Evolutionary conservation across 768 basidiomycete species (phyloP), one percentile per base, ranked within the genome.

Genomic region (Lactarius psammicola): DNA sequence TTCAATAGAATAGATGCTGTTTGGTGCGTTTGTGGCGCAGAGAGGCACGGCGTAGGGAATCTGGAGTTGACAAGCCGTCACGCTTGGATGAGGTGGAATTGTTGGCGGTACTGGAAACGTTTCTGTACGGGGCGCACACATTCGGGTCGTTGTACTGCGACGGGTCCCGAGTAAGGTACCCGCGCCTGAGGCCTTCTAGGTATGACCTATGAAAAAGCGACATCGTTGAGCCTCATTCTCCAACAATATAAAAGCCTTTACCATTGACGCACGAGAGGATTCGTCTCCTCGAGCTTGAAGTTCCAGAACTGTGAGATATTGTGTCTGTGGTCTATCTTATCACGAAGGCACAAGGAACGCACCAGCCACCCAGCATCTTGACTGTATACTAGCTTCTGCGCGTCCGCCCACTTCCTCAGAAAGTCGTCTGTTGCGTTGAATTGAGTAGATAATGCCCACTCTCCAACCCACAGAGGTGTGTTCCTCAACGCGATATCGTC

Each of bases 381-480:
- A 61, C 81, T 80, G 60, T 89, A 90, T 1, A 82, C 78, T 44
- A 84, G 75, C 73, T 90, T 90, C 74, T 90, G 89, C 30, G 89
- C 87, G 69, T 90, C 89, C 13, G 87, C 89, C 89, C 89, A 90
- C 71, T 87, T 75, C 64, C 59, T 66, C 51, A 90, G 73, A 78
- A 90, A 90, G 0, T 72, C 80, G 60, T 89, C 81, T 2, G 85
- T 82, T 5, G 88, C 85, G 34, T 74, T 57, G 74, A 89, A 90
- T 65, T 88, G 80, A 1, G 88, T 90, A 13, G 87, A 72, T 26
- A 90, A 79, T 20, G 82, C 80, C 85, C 85, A 87, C 74, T 87
- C 85, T 67, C 75, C 85, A 63, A 84, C 84, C 80, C 79, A 81
- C 40, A 86, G 76, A 8, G 85, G 85, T 3, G 75, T 72, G 68